Evolutionary conservation across 257 asterid genomes (phyloP), one percentile per base, ranked within the genome.

Genomic region (Paraleonurus japonicus): DNA sequence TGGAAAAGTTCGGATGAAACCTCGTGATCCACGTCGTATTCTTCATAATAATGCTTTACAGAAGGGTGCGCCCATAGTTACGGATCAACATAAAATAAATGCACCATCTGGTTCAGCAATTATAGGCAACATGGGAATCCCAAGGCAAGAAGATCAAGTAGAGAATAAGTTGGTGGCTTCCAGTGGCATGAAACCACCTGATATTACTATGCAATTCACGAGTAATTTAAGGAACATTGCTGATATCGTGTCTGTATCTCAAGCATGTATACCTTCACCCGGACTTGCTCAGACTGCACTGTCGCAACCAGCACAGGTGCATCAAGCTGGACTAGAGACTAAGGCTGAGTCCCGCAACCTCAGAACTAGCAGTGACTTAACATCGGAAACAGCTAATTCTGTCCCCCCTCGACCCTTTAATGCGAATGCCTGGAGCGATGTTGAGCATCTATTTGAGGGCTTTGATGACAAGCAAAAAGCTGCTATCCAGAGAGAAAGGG

Each of bases 11-110:
- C 92, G 96, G 39, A 92, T 95, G 98, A 95, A 88, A 80, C 92
- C 96, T 69, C 98, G 98, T 26, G 98, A 95, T 74, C 99, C 99
- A 51, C 98, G 99, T 5, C 97, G 98, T 64, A 73, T 80, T 76
- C 89, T 95, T 67, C 95, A 86, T 63, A 85, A 73, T 73, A 75
- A 67, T 74, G 79, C 86, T 28, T 76, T 79, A 70, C 89, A 80
- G 48, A 84, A 82, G 74, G 79, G 81, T 68, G 79, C 68, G 54
- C 48, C 71, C 76, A 22, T 78, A 67, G 88, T 76, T 35, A 64
- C 78, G 54, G 91, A 88, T 78, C 95, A 84, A 76, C 59, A 85
- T 19, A 87, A 78, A 65, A 12, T 71, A 64, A 79, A 58, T 84
- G 59, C 88, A 32, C 77, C 83, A 22, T 71, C 70, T 73, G 24